Evolutionary conservation across 2,329 filamentous ascomycete species (phyloP).

Genomic region (Chlorencoelia australis): DNA sequence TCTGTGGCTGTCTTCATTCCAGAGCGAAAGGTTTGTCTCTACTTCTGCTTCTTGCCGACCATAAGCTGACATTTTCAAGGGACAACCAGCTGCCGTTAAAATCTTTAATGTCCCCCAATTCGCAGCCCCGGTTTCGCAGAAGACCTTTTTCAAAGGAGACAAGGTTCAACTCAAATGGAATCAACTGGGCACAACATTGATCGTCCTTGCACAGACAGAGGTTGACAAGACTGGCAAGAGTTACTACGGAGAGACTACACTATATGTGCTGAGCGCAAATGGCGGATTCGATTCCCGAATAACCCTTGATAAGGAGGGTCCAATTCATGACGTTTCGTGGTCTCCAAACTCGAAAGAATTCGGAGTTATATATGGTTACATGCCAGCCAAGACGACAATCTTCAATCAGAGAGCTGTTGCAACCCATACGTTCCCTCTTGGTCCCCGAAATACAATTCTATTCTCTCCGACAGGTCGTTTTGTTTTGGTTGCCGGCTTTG

Average conservation of each 20-base stretch:
- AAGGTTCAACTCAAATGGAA: conserved; percentile 99
- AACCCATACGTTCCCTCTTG: conserved; percentile 76
- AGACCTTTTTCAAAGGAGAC: conserved; percentile 98
- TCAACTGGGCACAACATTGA: conserved; percentile 75
- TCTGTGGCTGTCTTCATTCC: conserved; percentile 92
- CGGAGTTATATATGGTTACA: conserved; percentile 93
- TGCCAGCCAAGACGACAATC: conserved; percentile 98
- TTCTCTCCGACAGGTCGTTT: conserved; percentile 94
- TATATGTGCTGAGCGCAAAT: conserved; percentile 88
- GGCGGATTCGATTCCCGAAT: conserved; percentile 89
- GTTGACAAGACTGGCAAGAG: conserved; percentile 98
- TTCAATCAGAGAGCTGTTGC: conserved; percentile 84
- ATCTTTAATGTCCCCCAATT: conserved; percentile 92
- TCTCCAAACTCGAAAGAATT: conserved; percentile 97
- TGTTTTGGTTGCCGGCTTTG: conserved; percentile 88
- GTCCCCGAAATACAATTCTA: conserved; percentile 84
- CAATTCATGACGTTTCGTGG: conserved; percentile 98
- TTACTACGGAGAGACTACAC: conserved; percentile 96
- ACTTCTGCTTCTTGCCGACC: background rate
- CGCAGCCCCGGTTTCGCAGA: conserved; percentile 74
- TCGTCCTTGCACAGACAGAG: conserved; percentile 94
- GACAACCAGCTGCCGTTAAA: conserved; percentile 86
- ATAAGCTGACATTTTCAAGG: conserved; percentile 34
- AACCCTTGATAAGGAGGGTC: conserved; percentile 89
- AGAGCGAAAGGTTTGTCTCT: conserved; percentile 69